phyloP scores from a whole-genome alignment of 345 rosid genomes.

The Sonneratia caseolaris region DNA sequence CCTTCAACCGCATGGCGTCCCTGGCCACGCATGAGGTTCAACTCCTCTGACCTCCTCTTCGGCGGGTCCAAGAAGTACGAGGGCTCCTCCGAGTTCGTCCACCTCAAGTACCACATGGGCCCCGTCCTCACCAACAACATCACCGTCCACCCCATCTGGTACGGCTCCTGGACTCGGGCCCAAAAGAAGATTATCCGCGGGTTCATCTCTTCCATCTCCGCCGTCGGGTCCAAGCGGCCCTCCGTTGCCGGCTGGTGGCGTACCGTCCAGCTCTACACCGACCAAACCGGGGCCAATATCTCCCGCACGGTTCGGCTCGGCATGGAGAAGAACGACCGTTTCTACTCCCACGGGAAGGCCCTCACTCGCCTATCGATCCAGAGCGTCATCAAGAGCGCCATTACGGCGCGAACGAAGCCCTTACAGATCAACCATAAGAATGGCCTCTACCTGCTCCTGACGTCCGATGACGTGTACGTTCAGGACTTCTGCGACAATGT shows the following conservation, averaged over 20 bases:
- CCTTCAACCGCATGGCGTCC: constrained; percentile 59
- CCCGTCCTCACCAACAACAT: constrained; percentile 80
- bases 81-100: constrained; percentile 90
- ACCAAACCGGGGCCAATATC: constrained; percentile 76
- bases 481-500: constrained; percentile 91
- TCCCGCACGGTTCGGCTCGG: constrained; percentile 53
- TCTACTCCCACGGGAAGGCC: constrained; percentile 81
- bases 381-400: constrained; percentile 76
- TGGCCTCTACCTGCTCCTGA: constrained; percentile 72
- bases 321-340: constrained; percentile 75
- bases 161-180: constrained; percentile 67
- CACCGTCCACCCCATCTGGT: constrained; percentile 88
- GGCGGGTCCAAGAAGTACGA: constrained; percentile 67
- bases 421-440: constrained; percentile 56
- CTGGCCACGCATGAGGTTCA: constrained; percentile 41
- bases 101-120: constrained; percentile 87
- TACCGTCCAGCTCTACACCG: constrained; percentile 89
- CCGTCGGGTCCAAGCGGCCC: constrained; percentile 38
- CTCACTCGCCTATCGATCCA: constrained; percentile 73
- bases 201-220: constrained; percentile 74
- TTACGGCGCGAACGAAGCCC: constrained; percentile 54
- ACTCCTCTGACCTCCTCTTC: constrained; percentile 45
- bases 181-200: constrained; percentile 88
- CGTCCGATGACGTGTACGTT: constrained; percentile 82
- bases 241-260: constrained; percentile 93